These are phyloP conservation scores for Macadamia integrifolia DNA, from an alignment of 164 flowering plant genomes.

Conservation along the genomic window DNA sequence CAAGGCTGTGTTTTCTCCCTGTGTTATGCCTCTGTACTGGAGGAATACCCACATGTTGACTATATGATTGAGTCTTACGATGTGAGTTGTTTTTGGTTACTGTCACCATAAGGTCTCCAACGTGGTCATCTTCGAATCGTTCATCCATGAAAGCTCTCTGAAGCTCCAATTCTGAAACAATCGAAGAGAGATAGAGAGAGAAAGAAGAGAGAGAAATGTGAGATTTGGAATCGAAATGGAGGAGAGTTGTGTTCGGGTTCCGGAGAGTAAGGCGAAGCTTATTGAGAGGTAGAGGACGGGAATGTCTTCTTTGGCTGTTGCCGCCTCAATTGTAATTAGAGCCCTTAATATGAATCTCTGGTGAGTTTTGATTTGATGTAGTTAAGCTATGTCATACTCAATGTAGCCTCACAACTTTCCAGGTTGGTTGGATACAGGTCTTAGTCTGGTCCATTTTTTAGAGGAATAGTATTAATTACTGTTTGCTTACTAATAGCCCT, in stretches of 20 bases:
- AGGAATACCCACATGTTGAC: slow-evolving; percentile 51
- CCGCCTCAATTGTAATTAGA: too few relatives aligned
- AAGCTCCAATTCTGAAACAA: not conserved
- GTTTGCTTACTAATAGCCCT: too few relatives aligned
- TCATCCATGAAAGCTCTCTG: slow-evolving; percentile 19
- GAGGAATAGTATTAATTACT: too few relatives aligned
- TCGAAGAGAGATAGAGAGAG: not conserved
- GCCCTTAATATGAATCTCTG: too few relatives aligned
- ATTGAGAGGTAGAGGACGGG: slow-evolving; percentile 1
- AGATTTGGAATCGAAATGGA: not conserved
- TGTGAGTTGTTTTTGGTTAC: slow-evolving; percentile 14
- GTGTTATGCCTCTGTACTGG: slow-evolving; percentile 19
- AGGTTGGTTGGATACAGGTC: too few relatives aligned
- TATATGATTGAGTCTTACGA: slow-evolving; percentile 44
- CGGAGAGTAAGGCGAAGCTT: slow-evolving; percentile 13
- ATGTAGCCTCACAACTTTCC: too few relatives aligned
- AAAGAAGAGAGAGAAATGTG: slow-evolving; percentile 2
- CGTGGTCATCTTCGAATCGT: slow-evolving; percentile 33
- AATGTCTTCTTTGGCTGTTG: too few relatives aligned
- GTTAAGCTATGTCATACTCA: too few relatives aligned
- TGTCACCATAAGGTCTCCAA: slow-evolving; percentile 27
- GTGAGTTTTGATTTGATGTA: too few relatives aligned
- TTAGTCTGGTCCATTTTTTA: too few relatives aligned
- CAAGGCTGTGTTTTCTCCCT: slow-evolving; percentile 72
- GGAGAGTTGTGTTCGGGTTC: not conserved